Conservation (phyloP, 768 basidiomycete genomes). For the Neoboletus magnificus region DNA sequence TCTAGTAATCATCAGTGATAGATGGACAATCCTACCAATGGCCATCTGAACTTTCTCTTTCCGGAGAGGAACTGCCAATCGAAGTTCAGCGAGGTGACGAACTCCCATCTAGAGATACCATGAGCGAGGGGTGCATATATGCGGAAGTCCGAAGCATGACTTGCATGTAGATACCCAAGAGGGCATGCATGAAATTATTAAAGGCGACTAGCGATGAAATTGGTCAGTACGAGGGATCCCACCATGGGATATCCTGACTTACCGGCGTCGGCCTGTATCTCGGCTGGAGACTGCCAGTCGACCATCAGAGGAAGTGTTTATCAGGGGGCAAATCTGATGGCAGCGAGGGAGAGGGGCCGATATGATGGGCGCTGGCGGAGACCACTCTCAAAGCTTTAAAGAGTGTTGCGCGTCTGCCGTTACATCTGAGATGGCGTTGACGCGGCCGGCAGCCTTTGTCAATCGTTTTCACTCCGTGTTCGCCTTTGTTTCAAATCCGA, state of each 20-base stretch:
- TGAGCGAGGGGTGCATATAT: conserved; percentile 8
- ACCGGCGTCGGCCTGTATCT: conserved; percentile 50
- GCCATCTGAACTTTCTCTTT: conserved; percentile 61
- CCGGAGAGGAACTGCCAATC: conserved; percentile 62
- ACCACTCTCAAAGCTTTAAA: conserved; percentile 7
- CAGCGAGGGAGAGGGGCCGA: background rate
- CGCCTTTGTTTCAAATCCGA: background rate
- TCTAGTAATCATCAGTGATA: background rate
- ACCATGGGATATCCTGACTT: conserved; percentile 1
- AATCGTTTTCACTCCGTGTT: conserved; percentile 2
- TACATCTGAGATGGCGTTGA: conserved; percentile 21
- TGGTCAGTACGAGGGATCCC: conserved; percentile 5
- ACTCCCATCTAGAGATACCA: conserved; percentile 54
- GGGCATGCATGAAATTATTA: conserved; percentile 55
- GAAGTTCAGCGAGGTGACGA: conserved; percentile 57
- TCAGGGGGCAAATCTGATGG: conserved; percentile 3
- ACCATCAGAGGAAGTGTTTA: conserved; percentile 39
- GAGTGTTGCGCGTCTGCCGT: background rate
- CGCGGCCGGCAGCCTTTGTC: conserved; percentile 3
- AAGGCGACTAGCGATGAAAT: conserved; percentile 25
- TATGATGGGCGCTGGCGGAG: background rate
- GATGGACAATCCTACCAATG: conserved; percentile 44
- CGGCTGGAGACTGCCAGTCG: conserved; percentile 51
- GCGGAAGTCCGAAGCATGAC: conserved; percentile 19
- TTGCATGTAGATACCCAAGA: conserved; percentile 60